Evolutionary conservation across 1,284 basidiomycete genomes (phyloP).

Genomic region (Hortiboletus rubellus): DNA sequence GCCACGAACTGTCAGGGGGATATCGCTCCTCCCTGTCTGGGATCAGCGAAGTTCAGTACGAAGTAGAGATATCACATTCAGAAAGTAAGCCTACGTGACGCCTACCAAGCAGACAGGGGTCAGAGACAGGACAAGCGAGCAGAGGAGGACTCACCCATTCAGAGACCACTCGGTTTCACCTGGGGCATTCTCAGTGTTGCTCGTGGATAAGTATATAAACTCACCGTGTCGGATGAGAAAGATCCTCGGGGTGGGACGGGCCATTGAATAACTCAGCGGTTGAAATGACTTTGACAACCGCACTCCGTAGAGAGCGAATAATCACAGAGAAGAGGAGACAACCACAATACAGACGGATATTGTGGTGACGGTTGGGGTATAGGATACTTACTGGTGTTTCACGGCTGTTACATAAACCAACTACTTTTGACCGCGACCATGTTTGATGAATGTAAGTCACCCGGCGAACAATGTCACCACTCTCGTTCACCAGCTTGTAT

Average conservation of each 20-base stretch:
- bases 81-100: conserved; percentile 61
- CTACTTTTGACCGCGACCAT: conserved; percentile 41
- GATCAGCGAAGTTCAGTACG: neutral
- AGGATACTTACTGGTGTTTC: too few relatives aligned
- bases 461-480: neutral
- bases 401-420: too few relatives aligned
- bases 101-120: conserved; percentile 38
- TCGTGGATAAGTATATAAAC: neutral
- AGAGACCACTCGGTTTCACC: conserved; percentile 95
- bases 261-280: conserved; percentile 16
- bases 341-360: too few relatives aligned
- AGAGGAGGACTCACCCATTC: conserved; percentile 59
- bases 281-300: too few relatives aligned
- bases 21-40: conserved; percentile 86
- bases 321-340: too few relatives aligned
- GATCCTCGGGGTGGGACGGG: conserved; percentile 67
- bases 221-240: conserved; percentile 78
- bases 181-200: conserved; percentile 30
- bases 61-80: neutral
- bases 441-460: conserved; percentile 82
- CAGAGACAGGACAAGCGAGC: conserved; percentile 3
- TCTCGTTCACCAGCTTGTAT: conserved; percentile 8
- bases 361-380: too few relatives aligned
- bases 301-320: too few relatives aligned
- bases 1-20: conserved; percentile 84